Evolutionary conservation across 176 grass and related monocot genomes (phyloP).

Genomic region (Carex pumila): DNA sequence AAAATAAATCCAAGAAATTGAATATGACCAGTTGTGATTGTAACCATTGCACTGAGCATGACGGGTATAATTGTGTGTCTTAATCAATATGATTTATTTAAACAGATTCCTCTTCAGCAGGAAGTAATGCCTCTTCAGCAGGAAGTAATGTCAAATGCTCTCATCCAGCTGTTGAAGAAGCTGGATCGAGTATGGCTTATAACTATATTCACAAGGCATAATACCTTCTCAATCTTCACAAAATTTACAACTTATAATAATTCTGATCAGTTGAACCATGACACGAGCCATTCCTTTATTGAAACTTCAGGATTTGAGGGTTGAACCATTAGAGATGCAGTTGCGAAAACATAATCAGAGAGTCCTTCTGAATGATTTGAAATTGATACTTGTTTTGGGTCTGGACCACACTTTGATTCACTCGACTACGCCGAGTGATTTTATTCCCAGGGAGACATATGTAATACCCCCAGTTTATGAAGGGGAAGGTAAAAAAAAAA

Average conservation of each 20-base stretch:
- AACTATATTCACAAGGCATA: constrained; percentile 83
- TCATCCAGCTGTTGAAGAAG: constrained; percentile 14
- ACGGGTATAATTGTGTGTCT: background rate
- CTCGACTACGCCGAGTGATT: too few species aligned
- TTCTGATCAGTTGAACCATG: background rate
- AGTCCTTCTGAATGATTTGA: too few species aligned
- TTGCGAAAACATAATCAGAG: background rate
- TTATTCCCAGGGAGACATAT: background rate
- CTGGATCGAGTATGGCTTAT: constrained; percentile 59
- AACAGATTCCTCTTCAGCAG: background rate
- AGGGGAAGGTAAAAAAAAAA: constrained; percentile 27
- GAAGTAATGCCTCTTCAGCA: background rate
- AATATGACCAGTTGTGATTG: background rate
- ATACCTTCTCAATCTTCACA: background rate
- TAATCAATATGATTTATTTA: background rate
- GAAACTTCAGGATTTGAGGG: constrained; percentile 48
- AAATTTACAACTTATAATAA: background rate
- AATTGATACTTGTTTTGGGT: too few species aligned
- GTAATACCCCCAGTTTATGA: constrained; percentile 30
- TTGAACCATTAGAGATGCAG: constrained; percentile 63
- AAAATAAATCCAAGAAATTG: background rate
- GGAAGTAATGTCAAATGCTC: background rate
- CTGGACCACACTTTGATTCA: too few species aligned
- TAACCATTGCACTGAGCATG: background rate
- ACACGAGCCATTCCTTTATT: background rate